Percentiles rank a stretch among this genome's conserved stretches.
Evolutionary conservation across 352 stramenopile genomes (phyloP).

Genomic region (Pythium sp.): DNA sequence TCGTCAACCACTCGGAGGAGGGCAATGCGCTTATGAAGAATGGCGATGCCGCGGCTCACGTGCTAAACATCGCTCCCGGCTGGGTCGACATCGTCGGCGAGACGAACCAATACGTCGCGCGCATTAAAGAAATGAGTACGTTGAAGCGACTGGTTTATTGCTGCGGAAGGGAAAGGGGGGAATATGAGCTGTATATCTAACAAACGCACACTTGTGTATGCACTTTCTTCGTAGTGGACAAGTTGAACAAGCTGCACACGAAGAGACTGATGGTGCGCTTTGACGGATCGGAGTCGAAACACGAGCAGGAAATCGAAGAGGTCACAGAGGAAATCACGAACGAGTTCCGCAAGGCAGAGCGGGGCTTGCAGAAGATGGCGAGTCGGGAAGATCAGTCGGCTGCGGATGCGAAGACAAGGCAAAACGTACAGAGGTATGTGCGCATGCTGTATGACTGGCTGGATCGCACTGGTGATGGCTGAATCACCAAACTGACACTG

Average conservation of each 20-base stretch:
- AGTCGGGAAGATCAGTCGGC: conserved; percentile 71
- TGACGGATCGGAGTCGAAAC: conserved; percentile 80
- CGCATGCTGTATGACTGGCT: background rate
- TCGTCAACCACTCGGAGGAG: conserved; percentile 66
- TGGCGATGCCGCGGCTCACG: conserved; percentile 33
- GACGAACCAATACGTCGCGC: conserved; percentile 76
- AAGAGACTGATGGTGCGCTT: conserved; percentile 87
- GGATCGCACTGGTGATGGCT: background rate
- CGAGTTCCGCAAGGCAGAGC: conserved; percentile 80
- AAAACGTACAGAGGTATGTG: conserved; percentile 78
- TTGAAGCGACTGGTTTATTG: conserved; percentile 7
- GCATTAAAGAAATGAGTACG: conserved; percentile 82
- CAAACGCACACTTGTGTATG: background rate
- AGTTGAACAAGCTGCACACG: conserved; percentile 80
- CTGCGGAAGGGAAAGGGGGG: background rate
- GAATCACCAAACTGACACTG: background rate
- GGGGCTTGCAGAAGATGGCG: conserved; percentile 70
- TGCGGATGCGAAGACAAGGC: conserved; percentile 77
- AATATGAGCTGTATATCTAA: conserved; percentile 8
- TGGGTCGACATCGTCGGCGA: conserved; percentile 83
- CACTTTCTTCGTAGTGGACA: conserved; percentile 59
- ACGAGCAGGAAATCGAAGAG: conserved; percentile 82
- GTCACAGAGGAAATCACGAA: conserved; percentile 79
- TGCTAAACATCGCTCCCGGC: conserved; percentile 40
- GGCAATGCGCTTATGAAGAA: conserved; percentile 67